Conservation (phyloP, 1,284 basidiomycete species). For the Laetiporus sulphureus region DNA sequence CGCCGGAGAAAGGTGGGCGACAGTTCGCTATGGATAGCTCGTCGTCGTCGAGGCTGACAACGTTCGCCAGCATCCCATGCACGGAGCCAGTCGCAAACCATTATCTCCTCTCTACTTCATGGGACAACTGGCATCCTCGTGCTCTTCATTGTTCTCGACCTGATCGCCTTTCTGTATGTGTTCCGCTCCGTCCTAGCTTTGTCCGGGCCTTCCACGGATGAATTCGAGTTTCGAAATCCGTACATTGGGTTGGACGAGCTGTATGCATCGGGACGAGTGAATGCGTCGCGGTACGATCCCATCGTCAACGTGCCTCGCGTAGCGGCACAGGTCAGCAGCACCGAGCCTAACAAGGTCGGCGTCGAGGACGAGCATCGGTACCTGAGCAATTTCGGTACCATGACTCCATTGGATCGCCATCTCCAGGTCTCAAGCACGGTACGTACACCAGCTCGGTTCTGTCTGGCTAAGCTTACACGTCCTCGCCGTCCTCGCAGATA, state of each 20-base stretch:
- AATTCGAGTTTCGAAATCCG: constrained; percentile 2
- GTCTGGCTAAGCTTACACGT: not conserved
- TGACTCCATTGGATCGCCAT: constrained; percentile 4
- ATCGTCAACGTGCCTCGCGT: constrained; percentile 5
- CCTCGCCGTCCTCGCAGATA: not conserved
- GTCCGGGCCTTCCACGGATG: not conserved
- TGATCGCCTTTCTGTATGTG: constrained; percentile 3
- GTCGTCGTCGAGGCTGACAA: too few relatives aligned
- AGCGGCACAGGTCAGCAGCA: constrained; percentile 1
- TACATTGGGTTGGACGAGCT: constrained; percentile 5
- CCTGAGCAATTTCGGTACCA: constrained; percentile 1
- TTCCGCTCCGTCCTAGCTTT: not conserved
- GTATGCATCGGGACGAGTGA: constrained; percentile 1
- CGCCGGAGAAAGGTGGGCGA: too few relatives aligned
- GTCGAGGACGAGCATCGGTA: constrained; percentile 4
- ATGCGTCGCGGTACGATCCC: constrained; percentile 1
- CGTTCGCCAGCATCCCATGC: too few relatives aligned
- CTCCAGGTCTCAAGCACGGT: constrained; percentile 4
- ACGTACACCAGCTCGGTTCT: not conserved
- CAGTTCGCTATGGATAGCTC: too few relatives aligned
- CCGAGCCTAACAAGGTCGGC: constrained; percentile 5
- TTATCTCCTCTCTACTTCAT: not conserved
- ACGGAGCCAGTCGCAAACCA: not conserved
- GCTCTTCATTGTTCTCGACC: constrained; percentile 2
- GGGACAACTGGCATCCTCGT: not conserved